phyloP scores from a whole-genome alignment of 768 basidiomycete genomes.

The Coprinopsis strossmayeri region DNA sequence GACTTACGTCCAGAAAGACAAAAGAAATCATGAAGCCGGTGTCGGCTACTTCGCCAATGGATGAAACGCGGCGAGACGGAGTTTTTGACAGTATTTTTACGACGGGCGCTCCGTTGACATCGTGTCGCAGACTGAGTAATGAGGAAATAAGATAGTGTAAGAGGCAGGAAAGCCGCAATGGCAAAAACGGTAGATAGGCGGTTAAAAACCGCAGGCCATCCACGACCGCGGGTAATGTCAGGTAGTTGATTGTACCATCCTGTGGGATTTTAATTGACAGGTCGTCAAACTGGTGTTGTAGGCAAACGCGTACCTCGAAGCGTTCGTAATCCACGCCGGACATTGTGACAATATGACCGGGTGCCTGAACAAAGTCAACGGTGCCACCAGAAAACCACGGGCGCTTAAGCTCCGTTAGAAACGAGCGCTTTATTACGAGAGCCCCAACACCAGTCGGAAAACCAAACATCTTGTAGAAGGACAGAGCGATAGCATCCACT shows the following conservation, averaged over 20 bases:
- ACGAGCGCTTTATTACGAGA: conserved; percentile 65
- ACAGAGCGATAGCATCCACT: conserved; percentile 78
- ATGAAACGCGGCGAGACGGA: conserved; percentile 45
- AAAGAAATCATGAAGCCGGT: conserved; percentile 58
- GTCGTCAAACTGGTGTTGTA: neutral
- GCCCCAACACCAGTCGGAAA: conserved; percentile 84
- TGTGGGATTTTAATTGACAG: conserved; percentile 21
- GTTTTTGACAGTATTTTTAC: conserved; percentile 62
- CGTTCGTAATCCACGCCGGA: conserved; percentile 57
- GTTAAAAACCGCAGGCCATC: conserved; percentile 73
- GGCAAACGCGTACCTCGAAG: conserved; percentile 55
- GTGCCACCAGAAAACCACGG: conserved; percentile 87
- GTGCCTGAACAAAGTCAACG: conserved; percentile 79
- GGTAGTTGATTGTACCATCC: conserved; percentile 85
- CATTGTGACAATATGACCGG: conserved; percentile 61
- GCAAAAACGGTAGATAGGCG: conserved; percentile 74
- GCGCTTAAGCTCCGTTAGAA: conserved; percentile 51
- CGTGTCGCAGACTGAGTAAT: conserved; percentile 55
- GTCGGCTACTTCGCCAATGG: conserved; percentile 61
- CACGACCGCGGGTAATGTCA: conserved; percentile 70
- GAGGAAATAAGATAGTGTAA: conserved; percentile 53
- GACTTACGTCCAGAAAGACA: conserved; percentile 58
- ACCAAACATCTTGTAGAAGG: conserved; percentile 90
- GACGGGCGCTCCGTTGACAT: conserved; percentile 50
- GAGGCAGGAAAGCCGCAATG: conserved; percentile 66